Percentiles rank a stretch among this genome's conserved stretches.
These are phyloP conservation scores for Ligustrum vulgare DNA, from an alignment of 257 asterid species.

Conservation along the genomic window DNA sequence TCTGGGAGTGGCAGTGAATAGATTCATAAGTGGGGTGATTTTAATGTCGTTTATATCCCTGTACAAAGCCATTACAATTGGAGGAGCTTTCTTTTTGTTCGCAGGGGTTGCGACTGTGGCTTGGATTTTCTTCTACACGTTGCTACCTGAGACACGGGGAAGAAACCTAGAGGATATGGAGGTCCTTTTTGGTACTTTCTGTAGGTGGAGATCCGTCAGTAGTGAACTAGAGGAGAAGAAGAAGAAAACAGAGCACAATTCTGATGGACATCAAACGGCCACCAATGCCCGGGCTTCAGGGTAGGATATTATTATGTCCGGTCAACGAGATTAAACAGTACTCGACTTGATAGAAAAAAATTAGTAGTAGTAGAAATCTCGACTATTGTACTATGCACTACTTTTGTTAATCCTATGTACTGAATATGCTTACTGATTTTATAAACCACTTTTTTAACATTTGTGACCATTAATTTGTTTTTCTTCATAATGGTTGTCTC, in stretches of 20 bases:
- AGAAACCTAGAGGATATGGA: conserved; percentile 47
- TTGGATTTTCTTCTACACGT: conserved; percentile 44
- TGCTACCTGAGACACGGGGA: conserved; percentile 46
- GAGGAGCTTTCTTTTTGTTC: conserved; percentile 46
- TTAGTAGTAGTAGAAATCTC: no score
- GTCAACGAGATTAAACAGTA: no score
- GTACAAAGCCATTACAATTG: conserved; percentile 34
- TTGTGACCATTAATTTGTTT: no score
- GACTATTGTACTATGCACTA: no score
- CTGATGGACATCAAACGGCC: background rate
- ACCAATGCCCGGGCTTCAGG: background rate
- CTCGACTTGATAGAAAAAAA: no score
- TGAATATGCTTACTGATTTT: no score
- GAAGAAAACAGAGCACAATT: background rate
- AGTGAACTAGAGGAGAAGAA: conserved; percentile 21
- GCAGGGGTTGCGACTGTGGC: conserved; percentile 21
- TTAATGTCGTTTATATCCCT: conserved; percentile 36
- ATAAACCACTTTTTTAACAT: no score
- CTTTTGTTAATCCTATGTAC: no score
- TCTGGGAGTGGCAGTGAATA: conserved; percentile 36
- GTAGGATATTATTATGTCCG: background rate
- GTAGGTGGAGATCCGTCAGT: conserved; percentile 34
- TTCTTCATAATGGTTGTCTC: no score
- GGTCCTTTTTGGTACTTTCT: conserved; percentile 42
- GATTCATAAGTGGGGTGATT: conserved; percentile 33